Conservation (phyloP, 1,284 basidiomycete genomes). For the Acaromyces ingoldii region DNA sequence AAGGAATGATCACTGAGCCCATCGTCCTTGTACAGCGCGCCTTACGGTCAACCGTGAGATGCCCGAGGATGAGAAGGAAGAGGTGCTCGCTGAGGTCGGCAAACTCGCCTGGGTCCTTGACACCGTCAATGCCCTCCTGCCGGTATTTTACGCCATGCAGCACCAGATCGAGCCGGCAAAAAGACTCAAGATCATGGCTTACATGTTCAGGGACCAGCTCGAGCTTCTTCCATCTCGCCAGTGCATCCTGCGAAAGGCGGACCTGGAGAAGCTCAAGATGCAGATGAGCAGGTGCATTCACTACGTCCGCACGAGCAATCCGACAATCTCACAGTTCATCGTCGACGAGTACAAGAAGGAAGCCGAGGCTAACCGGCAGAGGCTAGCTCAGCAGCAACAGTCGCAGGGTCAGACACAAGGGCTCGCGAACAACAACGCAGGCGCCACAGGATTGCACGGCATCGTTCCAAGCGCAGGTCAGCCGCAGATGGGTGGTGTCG, state of each 20-base stretch:
- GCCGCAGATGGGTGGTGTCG: neutral
- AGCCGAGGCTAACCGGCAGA: neutral
- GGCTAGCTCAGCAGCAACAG: conserved; percentile 1
- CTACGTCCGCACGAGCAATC: conserved; percentile 44
- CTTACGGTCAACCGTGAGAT: conserved; percentile 41
- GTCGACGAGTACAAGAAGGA: conserved; percentile 7
- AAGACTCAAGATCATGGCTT: conserved; percentile 48
- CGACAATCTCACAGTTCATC: conserved; percentile 28
- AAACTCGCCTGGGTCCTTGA: conserved; percentile 38
- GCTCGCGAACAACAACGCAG: neutral
- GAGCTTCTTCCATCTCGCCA: conserved; percentile 34
- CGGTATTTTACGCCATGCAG: conserved; percentile 47
- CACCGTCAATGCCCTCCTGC: conserved; percentile 40
- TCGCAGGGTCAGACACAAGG: conserved; percentile 4
- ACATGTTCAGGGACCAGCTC: conserved; percentile 47
- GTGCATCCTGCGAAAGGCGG: conserved; percentile 37
- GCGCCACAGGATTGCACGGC: neutral
- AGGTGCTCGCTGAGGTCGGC: conserved; percentile 38
- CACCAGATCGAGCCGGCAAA: conserved; percentile 42
- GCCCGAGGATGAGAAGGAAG: conserved; percentile 33
- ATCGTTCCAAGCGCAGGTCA: neutral
- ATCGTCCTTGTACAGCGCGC: conserved; percentile 11
- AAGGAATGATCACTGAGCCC: conserved; percentile 6
- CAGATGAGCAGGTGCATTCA: conserved; percentile 49
- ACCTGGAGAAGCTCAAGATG: conserved; percentile 47